Conservation (phyloP, 2,329 filamentous ascomycete species). For the Teratosphaeria zuluensis region DNA sequence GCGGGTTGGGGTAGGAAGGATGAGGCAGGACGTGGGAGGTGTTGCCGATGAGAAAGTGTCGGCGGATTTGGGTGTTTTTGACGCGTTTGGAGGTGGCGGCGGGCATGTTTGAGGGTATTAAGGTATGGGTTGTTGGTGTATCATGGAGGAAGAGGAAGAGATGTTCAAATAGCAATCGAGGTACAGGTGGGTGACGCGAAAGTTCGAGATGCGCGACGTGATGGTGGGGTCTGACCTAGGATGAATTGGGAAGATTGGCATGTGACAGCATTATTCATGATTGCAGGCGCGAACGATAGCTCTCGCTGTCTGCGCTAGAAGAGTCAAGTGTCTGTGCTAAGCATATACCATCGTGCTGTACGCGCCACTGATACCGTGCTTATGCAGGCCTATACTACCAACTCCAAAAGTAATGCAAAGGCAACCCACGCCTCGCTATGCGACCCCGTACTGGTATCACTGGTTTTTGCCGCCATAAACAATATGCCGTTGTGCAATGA, state of each 20-base stretch:
- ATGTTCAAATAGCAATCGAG: no score
- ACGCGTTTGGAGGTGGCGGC: conserved; percentile 28
- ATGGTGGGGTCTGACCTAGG: background rate
- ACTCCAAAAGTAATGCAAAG: background rate
- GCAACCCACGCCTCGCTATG: background rate
- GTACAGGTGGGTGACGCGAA: no score
- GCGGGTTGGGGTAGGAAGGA: conserved; percentile 66
- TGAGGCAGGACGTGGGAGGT: conserved; percentile 52
- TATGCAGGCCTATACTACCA: background rate
- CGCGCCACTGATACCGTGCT: background rate
- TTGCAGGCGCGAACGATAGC: background rate
- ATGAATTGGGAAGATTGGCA: background rate
- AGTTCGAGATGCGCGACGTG: background rate
- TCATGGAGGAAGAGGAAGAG: background rate
- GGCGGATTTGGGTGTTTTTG: conserved; percentile 22
- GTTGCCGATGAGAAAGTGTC: conserved; percentile 38
- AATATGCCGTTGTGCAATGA: background rate
- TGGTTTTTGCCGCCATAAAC: background rate
- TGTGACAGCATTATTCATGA: background rate
- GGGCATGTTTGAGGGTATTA: conserved; percentile 21
- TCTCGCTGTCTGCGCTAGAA: background rate
- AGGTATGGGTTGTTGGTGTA: background rate
- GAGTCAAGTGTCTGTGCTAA: background rate
- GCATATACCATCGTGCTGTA: background rate
- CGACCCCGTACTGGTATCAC: background rate